Evolutionary conservation across 179 eudicot genomes (phyloP), one percentile per base, ranked within the genome.

Genomic region (Drosera spatulata): DNA sequence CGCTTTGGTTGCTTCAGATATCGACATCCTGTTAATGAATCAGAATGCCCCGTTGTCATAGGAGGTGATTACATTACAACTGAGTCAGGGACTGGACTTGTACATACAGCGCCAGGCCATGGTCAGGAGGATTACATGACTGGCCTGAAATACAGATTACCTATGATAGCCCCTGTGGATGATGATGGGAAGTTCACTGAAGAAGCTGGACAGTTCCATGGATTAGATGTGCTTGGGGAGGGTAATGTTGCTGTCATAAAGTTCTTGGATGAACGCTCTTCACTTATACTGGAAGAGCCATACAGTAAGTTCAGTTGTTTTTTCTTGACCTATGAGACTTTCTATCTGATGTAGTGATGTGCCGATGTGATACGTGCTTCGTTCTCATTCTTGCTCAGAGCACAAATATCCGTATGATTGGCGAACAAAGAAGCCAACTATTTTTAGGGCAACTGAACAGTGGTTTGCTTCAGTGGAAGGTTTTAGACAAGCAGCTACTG

Each of bases 391-490:
- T 59, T 37, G 12, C 75, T 60, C 76, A 85, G 91, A 75, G 62
- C 99, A 94, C 80, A 94, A 94, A 75, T 91, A 94, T 67, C 99
- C 99, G 41, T 94, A 94, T 87, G 97, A 94, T 74, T 94, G 99
- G 99, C 79, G 97, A 69, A 87, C 99, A 59, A 94, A 94, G 78
- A 85, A 87, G 70, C 99, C 97, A 41, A 91, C 99, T 39, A 94
- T 94, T 61, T 94, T 94, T 73, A 83, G 97, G 77, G 96, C 99
- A 39, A 94, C 99, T 54, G 99, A 87, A 62, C 99, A 94, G 66
- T 94, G 97, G 99, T 94, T 94, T 79, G 99, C 97, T 52, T 94
- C 97, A 60, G 95, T 94, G 40, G 97, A 94, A 80, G 99, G 99
- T 68, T 91, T 94, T 59, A 80, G 95, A 55, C 61, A 91, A 54